Conservation (phyloP, 139 green algal genomes). For the Coelastrella sp. region DNA sequence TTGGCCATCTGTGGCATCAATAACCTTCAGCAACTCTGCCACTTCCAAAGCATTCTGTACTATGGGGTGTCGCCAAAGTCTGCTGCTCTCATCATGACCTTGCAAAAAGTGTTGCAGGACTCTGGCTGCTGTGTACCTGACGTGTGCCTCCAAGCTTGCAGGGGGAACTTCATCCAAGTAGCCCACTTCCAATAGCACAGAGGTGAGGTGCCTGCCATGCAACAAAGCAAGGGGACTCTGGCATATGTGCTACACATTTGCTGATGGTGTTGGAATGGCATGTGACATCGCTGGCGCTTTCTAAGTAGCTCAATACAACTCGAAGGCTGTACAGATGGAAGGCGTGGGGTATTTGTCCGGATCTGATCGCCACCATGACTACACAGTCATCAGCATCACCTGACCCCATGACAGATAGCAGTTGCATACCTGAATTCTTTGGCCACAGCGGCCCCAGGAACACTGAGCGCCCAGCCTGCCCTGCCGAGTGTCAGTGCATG, state of each 20-base stretch:
- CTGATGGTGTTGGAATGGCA: too few relatives aligned
- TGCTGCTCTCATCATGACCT: neutral
- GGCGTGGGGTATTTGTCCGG: too few relatives aligned
- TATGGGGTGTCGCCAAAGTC: constrained; percentile 19
- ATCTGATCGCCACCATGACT: too few relatives aligned
- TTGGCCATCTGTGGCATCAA: neutral
- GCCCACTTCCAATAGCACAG: neutral
- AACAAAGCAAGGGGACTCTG: too few relatives aligned
- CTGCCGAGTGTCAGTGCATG: constrained; percentile 22
- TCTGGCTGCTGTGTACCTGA: constrained; percentile 2
- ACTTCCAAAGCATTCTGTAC: neutral
- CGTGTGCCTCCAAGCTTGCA: constrained; percentile 16
- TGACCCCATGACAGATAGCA: neutral
- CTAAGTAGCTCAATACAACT: neutral
- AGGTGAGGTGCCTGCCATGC: neutral
- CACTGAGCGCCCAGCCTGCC: neutral
- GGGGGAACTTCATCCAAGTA: neutral
- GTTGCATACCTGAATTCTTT: constrained; percentile 27
- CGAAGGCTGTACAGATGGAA: neutral
- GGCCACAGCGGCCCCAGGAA: neutral
- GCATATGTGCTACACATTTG: too few relatives aligned
- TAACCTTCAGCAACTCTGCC: neutral
- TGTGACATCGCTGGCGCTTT: neutral
- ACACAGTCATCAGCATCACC: neutral
- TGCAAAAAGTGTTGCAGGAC: constrained; percentile 18